A percentile compares a stretch with the other conserved stretches of the same genome.
These are phyloP conservation scores for Mortierella sp. DNA, from an alignment of 371 early-diverging fungal genomes.

Conservation along the genomic window DNA sequence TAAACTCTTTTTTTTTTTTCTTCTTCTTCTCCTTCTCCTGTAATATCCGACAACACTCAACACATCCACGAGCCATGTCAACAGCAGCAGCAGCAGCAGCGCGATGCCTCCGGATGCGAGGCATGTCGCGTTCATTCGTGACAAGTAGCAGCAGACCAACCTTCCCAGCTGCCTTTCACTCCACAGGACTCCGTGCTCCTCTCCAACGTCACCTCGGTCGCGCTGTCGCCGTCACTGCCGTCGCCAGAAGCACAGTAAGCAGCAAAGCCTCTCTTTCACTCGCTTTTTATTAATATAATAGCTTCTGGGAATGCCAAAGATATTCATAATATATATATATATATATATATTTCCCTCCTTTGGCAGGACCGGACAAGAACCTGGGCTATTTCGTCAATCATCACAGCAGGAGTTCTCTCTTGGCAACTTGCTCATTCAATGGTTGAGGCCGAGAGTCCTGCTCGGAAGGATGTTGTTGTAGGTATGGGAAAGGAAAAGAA, in stretches of 20 bases:
- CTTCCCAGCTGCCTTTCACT: too few relatives aligned
- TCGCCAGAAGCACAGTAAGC: not conserved
- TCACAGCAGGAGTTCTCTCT: conserved; percentile 38
- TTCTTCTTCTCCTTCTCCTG: too few relatives aligned
- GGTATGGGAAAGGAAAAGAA: conserved; percentile 17
- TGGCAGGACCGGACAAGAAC: conserved; percentile 31
- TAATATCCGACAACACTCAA: too few relatives aligned
- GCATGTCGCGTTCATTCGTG: too few relatives aligned
- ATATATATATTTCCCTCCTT: not conserved
- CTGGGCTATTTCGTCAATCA: conserved; percentile 35
- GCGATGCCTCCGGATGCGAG: too few relatives aligned
- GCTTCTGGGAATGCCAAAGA: too few relatives aligned
- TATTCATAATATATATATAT: not conserved
- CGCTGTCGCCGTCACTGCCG: conserved; percentile 19
- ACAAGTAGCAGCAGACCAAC: too few relatives aligned
- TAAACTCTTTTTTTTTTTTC: too few relatives aligned
- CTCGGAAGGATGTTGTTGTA: conserved; percentile 21
- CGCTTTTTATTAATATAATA: not conserved
- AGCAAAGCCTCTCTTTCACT: not conserved
- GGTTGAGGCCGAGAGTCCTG: conserved; percentile 38
- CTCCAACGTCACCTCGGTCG: conserved; percentile 38
- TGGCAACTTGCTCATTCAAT: conserved; percentile 41
- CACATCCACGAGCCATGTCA: too few relatives aligned
- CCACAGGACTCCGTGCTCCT: conserved; percentile 19
- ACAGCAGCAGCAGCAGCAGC: too few relatives aligned